Evolutionary conservation across 257 asterid genomes (phyloP).

Genomic region (Schizonepeta tenuifolia): DNA sequence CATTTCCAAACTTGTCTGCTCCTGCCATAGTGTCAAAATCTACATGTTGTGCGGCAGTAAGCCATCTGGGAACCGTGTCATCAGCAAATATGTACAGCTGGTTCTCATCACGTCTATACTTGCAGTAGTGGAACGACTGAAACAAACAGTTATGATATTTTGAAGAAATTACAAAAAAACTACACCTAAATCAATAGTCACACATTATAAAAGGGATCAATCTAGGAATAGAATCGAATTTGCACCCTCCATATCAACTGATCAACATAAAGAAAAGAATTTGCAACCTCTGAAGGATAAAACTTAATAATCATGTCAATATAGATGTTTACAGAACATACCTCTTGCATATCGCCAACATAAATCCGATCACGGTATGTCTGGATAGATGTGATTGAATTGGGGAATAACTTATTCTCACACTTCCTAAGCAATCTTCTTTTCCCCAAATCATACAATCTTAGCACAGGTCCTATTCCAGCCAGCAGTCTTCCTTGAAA

Average conservation of each 20-base stretch:
- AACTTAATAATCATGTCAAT: not conserved
- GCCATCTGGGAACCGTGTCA: conserved; percentile 98
- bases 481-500: conserved; percentile 95
- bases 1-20: conserved; percentile 91
- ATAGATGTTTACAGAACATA: conserved; percentile 42
- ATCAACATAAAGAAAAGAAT: not conserved
- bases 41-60: conserved; percentile 80
- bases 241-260: not conserved
- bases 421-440: conserved; percentile 90
- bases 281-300: not conserved
- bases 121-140: conserved; percentile 99
- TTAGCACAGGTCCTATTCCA: conserved; percentile 90
- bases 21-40: conserved; percentile 99
- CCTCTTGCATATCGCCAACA: conserved; percentile 99
- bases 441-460: conserved; percentile 95
- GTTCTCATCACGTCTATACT: conserved; percentile 97
- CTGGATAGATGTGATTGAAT: conserved; percentile 78
- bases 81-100: conserved; percentile 98
- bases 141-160: conserved; percentile 21
- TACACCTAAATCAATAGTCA: not conserved
- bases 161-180: conserved; percentile 20
- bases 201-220: not conserved
- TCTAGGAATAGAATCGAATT: conserved; percentile 2
- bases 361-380: conserved; percentile 96
- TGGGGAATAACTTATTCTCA: conserved; percentile 94